phyloP scores from a whole-genome alignment of 306 rosid species.

The Medicago lupulina region DNA sequence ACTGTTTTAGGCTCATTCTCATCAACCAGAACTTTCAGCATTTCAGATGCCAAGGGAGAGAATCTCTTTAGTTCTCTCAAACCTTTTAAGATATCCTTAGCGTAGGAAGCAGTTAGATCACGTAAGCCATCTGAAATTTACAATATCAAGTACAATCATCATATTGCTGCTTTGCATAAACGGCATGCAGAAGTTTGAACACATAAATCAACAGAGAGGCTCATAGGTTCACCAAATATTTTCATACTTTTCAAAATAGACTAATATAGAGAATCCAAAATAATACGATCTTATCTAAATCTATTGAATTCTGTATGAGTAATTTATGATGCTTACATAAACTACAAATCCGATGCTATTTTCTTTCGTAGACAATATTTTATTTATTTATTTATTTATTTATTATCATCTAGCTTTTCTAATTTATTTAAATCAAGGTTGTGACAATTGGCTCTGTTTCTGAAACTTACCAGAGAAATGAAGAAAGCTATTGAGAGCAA shows the following conservation, averaged over 20 bases:
- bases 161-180: slow-evolving; percentile 16
- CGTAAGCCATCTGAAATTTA: slow-evolving; percentile 75
- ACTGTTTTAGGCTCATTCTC: slow-evolving; percentile 72
- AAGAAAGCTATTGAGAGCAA: slow-evolving; percentile 77
- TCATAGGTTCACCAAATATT: slow-evolving; percentile 5
- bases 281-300: slow-evolving; percentile 29
- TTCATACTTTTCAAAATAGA: neutral
- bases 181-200: slow-evolving; percentile 8
- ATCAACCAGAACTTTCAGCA: slow-evolving; percentile 66
- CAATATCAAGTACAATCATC: slow-evolving; percentile 35
- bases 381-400: neutral
- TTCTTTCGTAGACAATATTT: slow-evolving; percentile 10
- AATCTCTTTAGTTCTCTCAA: slow-evolving; percentile 81
- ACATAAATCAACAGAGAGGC: slow-evolving; percentile 25
- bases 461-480: slow-evolving; percentile 68
- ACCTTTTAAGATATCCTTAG: slow-evolving; percentile 69
- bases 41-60: slow-evolving; percentile 76
- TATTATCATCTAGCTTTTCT: neutral
- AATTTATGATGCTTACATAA: slow-evolving; percentile 23
- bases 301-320: slow-evolving; percentile 36
- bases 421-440: slow-evolving; percentile 18
- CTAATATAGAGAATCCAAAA: slow-evolving; percentile 5
- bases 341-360: neutral
- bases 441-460: slow-evolving; percentile 12
- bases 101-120: slow-evolving; percentile 54